Conservation (phyloP, 108 stramenopile species). For the Parietichytrium sp. region DNA sequence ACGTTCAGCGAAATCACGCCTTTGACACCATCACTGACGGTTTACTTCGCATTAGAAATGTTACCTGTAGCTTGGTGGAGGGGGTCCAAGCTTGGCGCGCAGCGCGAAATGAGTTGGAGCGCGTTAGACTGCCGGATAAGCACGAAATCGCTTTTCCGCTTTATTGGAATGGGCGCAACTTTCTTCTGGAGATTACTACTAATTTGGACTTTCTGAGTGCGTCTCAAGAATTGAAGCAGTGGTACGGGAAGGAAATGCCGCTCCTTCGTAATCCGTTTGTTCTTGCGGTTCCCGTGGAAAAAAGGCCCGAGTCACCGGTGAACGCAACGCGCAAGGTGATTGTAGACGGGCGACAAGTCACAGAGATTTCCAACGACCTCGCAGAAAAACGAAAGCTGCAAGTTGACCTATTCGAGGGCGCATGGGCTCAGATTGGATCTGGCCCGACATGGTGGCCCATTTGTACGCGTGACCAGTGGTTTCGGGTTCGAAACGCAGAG, state of each 20-base stretch:
- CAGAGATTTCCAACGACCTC: background rate
- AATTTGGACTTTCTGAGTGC: background rate
- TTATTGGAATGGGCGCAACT: background rate
- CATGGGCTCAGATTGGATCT: background rate
- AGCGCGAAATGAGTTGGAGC: background rate
- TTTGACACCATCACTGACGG: background rate
- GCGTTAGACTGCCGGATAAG: background rate
- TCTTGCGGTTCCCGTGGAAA: background rate
- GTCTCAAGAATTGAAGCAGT: background rate
- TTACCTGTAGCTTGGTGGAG: background rate
- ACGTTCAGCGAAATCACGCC: slow-evolving; percentile 3
- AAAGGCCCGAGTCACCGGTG: background rate
- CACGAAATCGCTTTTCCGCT: background rate
- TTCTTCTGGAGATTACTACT: background rate
- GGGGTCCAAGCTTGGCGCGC: background rate
- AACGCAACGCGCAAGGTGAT: slow-evolving; percentile 6
- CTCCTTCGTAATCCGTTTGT: background rate
- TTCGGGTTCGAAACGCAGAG: background rate
- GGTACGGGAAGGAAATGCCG: slow-evolving; percentile 10
- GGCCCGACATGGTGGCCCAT: slow-evolving; percentile 14
- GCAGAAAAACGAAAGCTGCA: background rate
- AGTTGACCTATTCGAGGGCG: background rate
- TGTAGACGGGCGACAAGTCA: background rate
- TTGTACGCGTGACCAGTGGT: background rate
- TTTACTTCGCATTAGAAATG: background rate